Base-by-base conservation (phyloP, 1,284 basidiomycete genomes). In the Grifola frondosa region DNA sequence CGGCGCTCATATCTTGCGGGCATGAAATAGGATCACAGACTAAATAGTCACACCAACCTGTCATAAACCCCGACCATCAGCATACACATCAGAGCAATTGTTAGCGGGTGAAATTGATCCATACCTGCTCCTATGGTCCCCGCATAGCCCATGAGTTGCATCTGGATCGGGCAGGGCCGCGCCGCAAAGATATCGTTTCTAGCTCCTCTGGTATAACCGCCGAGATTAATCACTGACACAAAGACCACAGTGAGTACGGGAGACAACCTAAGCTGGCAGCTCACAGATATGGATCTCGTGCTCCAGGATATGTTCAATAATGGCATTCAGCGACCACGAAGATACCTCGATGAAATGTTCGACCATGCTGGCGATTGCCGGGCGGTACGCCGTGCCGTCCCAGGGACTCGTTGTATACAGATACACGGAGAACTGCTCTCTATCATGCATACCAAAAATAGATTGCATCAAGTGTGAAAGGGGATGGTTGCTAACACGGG, bases 131-230 rank as follows among this genome's bases (percentile, higher is more conserved):
- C 74, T 34, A 82, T 58, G 12, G 78, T 78, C 6, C 81, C 79
- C 3, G 81, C 76, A 52, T 73, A 78, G 12, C 77, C 77, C 68
- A 79, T 78, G 30, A 80, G 69, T 44, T 78, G 76, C 52, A 82
- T 68, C 59, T 83, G 79, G 8, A 83, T 62, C 0, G 81, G 80
- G 43, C 71, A 74, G 12, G 79, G 75, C 21, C 80, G 65, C 1
- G 73, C 74, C 7, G 80, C 81, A 47, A 83, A 83, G 11, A 83
- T 68, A 48, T 83, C 80, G 52, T 82, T 84, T 37, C 73, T 63
- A 3, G 80, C 76, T 9, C 79, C 81, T 58, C 81, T 82, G n/a
- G 80, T 83, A 51, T 83, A 83, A 4, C 80, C 81, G 16, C 78
- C 80, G 4, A 81, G 60, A 48, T 81, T 79, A 46, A 81, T 65